phyloP scores from a whole-genome alignment of 768 basidiomycete species.

The Tulasnella sp. region DNA sequence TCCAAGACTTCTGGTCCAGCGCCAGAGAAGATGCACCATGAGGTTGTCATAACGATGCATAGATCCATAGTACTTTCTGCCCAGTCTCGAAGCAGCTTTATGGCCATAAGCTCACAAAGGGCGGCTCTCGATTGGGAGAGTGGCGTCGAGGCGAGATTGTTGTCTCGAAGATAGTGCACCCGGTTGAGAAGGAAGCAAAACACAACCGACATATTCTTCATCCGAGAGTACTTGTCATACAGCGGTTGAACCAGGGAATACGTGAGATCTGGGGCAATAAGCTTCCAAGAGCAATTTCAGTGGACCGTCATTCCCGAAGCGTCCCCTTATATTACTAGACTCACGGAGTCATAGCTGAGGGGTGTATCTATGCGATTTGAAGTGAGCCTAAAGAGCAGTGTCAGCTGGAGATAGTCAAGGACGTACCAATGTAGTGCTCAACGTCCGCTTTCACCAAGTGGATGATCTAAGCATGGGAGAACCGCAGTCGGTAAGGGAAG shows the following conservation, averaged over 20 bases:
- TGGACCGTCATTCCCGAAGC: neutral
- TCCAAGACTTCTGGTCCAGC: conserved; percentile 49
- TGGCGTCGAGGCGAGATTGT: conserved; percentile 52
- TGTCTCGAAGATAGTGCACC: conserved; percentile 72
- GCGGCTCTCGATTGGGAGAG: conserved; percentile 64
- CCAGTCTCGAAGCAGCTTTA: conserved; percentile 60
- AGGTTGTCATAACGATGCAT: conserved; percentile 59
- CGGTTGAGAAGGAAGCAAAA: conserved; percentile 86
- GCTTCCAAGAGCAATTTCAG: conserved; percentile 28
- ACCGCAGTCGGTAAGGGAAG: neutral
- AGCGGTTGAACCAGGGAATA: conserved; percentile 81
- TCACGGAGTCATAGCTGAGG: conserved; percentile 64
- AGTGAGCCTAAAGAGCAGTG: neutral
- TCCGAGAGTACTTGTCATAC: conserved; percentile 67
- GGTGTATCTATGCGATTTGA: conserved; percentile 53
- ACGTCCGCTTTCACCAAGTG: conserved; percentile 11
- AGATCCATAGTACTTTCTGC: conserved; percentile 58
- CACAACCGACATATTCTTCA: conserved; percentile 75
- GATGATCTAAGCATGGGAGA: conserved; percentile 3
- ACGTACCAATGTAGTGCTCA: conserved; percentile 26
- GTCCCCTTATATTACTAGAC: conserved; percentile 20
- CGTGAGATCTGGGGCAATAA: conserved; percentile 76
- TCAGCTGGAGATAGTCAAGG: neutral
- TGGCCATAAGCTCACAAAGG: conserved; percentile 86
- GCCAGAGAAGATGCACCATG: conserved; percentile 71